Evolutionary conservation across 306 rosid species (phyloP).

Genomic region (Crataegus laevigata): DNA sequence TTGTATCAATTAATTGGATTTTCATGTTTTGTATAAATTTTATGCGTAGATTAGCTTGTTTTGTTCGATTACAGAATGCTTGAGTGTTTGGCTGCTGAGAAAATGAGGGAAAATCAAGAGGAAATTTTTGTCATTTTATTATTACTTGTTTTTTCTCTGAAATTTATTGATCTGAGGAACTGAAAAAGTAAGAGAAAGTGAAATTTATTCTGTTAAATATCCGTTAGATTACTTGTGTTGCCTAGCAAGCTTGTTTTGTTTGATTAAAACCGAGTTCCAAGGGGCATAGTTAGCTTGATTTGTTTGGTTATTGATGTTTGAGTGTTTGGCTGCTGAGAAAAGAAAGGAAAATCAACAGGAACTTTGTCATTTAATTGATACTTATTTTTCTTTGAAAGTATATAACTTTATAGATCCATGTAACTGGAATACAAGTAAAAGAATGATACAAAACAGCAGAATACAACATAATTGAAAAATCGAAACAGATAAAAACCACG

Average conservation of each 20-base stretch:
- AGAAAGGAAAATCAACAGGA: not conserved
- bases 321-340: not conserved
- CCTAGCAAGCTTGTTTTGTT: not conserved
- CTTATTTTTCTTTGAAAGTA: not conserved
- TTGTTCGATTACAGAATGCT: not conserved
- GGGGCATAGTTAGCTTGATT: not conserved
- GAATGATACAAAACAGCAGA: not conserved
- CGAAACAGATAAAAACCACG: slow-evolving; percentile 5
- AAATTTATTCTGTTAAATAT: not conserved
- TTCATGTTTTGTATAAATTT: not conserved
- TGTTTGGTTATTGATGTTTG: not conserved
- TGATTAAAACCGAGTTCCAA: too few relatives aligned
- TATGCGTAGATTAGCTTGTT: not conserved
- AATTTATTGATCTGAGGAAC: not conserved
- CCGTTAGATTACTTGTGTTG: not conserved
- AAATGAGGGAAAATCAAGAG: not conserved
- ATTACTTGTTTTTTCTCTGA: not conserved
- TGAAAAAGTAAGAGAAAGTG: not conserved
- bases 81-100: not conserved
- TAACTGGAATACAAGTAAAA: not conserved
- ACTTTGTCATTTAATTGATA: not conserved
- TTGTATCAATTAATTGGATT: slow-evolving; percentile 35
- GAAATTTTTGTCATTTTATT: not conserved
- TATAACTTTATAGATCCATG: not conserved
- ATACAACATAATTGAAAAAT: not conserved